A percentile compares a stretch with the other conserved stretches of the same genome.
phyloP scores from a whole-genome alignment of 352 stramenopile genomes.

The Thalassiosira hispida region DNA sequence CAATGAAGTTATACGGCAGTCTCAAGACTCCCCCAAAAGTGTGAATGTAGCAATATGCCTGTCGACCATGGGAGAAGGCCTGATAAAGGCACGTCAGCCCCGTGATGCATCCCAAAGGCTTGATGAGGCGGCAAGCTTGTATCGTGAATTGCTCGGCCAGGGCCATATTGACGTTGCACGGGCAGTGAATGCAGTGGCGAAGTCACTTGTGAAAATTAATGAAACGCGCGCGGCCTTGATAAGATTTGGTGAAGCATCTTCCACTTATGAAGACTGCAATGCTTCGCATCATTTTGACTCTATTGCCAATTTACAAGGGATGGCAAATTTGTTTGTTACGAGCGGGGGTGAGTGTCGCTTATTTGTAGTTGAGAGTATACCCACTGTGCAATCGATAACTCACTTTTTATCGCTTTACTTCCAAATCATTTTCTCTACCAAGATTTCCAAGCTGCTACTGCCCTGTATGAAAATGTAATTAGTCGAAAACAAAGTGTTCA shows the following conservation, averaged over 20 bases:
- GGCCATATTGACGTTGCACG: constrained; percentile 73
- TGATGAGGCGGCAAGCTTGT: constrained; percentile 76
- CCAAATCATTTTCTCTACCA: too few species aligned
- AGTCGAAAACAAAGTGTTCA: constrained; percentile 73
- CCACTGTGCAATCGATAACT: too few species aligned
- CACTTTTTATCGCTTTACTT: too few species aligned
- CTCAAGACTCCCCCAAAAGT: constrained; percentile 31
- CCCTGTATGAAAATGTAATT: constrained; percentile 84
- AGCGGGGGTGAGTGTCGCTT: too few species aligned
- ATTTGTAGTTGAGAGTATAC: too few species aligned
- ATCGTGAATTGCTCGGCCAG: constrained; percentile 68
- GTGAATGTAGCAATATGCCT: constrained; percentile 76
- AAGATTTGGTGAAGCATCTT: constrained; percentile 79
- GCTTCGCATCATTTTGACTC: constrained; percentile 79
- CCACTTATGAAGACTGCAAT: constrained; percentile 81
- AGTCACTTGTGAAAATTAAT: constrained; percentile 75
- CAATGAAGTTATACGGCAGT: constrained; percentile 41
- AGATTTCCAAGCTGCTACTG: constrained; percentile 77
- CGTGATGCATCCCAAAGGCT: constrained; percentile 75
- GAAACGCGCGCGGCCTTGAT: constrained; percentile 74
- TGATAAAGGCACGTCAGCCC: constrained; percentile 76
- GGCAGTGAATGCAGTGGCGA: constrained; percentile 71
- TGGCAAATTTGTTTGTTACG: constrained; percentile 79
- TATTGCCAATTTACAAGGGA: constrained; percentile 80
- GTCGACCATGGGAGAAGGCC: constrained; percentile 77